Base-by-base conservation (phyloP, 257 asterid genomes). In the Rauvolfia tetraphylla region DNA sequence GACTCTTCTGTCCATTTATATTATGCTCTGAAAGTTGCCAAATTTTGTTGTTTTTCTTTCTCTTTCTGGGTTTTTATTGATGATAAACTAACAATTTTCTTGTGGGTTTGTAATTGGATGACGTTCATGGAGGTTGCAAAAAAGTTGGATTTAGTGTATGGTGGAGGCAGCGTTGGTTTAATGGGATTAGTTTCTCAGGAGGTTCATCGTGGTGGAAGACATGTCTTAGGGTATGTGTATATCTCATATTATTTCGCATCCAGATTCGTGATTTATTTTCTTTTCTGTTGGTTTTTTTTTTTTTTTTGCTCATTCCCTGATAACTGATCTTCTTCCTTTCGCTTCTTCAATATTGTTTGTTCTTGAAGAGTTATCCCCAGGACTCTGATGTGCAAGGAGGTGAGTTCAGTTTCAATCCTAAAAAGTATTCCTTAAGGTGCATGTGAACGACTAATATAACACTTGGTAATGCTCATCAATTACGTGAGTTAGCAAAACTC, bases 131-230 rank as follows among this genome's bases (percentile, higher is more conserved):
- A 79, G 82, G 82, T 73, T 66, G 71, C 81, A 69, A 83, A 81
- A 73, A 79, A 66, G 25, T 31, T 83, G 76, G 86, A 83, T 74
- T 78, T 83, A 36, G 86, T 83, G 46, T 83, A 83, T 39, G 86
- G 86, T 13, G 86, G 86, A 7, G 86, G 86, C 57, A 79, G 86
- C 14, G 44, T 83, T 59, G 86, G 86, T 17, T 79, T 83, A 31
- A 83, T 83, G 86, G 86, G 84, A 34, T 58, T 83, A 74, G 66
- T 83, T 66, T 79, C 86, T 59, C 83, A 76, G 59, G 79, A 61
- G 59, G 86, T 79, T 42, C 75, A 83, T 33, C 80, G 72, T 5
- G 86, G 86, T n/a, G 86, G 86, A 58, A 75, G 86, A 20, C 86
- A 83, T 49, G 86, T 83, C 48, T 65, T 83, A 34, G 86, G 86